These are phyloP conservation scores for Eucalyptus tenuipes DNA, from an alignment of 345 rosid species.

Conservation along the genomic window DNA sequence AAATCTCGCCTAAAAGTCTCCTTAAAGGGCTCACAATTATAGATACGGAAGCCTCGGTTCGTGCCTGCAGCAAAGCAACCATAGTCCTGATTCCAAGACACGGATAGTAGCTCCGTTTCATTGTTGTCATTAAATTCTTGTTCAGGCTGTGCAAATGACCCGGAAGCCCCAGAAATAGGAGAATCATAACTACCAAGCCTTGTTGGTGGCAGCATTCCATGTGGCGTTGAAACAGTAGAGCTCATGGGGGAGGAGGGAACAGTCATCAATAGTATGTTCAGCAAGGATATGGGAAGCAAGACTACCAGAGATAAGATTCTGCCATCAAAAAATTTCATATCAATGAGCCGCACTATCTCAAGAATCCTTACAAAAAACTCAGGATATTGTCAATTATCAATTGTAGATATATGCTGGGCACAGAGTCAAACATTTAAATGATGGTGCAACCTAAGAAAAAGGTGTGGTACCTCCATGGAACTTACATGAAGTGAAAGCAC, in stretches of 20 bases:
- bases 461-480: background rate
- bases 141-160: conserved; percentile 13
- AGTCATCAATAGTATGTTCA: background rate
- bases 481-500: background rate
- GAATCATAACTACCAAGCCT: conserved; percentile 17
- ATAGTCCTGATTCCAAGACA: conserved; percentile 85
- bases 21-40: conserved; percentile 72
- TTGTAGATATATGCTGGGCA: background rate
- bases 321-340: background rate
- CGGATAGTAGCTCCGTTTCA: conserved; percentile 50
- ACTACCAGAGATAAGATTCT: background rate
- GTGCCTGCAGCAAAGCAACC: conserved; percentile 83
- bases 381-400: background rate
- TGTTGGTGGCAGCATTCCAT: conserved; percentile 5
- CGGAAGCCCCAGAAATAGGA: conserved; percentile 5
- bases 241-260: conserved; percentile 26
- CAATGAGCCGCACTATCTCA: background rate
- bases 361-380: background rate
- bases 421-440: background rate
- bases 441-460: background rate
- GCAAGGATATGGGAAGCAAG: background rate
- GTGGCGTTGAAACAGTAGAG: conserved; percentile 32
- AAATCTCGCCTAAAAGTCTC: conserved; percentile 63
- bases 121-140: conserved; percentile 16
- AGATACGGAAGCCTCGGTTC: conserved; percentile 63